Conservation (phyloP, 306 rosid species). For the Senna tora region DNA sequence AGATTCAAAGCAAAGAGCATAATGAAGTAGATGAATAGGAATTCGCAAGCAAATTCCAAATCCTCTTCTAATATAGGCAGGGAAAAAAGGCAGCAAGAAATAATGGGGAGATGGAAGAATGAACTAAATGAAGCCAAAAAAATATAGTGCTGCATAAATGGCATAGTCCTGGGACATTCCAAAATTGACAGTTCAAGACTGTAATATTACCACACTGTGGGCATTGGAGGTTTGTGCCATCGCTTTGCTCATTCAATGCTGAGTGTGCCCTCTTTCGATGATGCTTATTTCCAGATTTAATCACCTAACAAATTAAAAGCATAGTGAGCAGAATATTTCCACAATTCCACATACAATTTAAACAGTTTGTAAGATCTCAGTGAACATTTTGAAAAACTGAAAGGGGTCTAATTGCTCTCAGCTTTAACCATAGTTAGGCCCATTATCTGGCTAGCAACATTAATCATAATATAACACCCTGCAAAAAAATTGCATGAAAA, state of each 20-base stretch:
- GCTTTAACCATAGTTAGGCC: conserved; percentile 20
- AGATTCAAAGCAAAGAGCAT: conserved; percentile 13
- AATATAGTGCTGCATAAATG: conserved; percentile 7
- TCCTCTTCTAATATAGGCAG: conserved; percentile 23
- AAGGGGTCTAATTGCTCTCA: background rate
- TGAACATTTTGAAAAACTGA: no score
- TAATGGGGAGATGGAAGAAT: background rate
- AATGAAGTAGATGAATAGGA: background rate
- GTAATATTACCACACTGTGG: conserved; percentile 81
- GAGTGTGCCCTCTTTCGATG: conserved; percentile 58
- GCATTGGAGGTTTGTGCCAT: conserved; percentile 56
- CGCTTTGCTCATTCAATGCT: conserved; percentile 47
- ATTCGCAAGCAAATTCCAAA: background rate
- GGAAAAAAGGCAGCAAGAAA: conserved; percentile 2
- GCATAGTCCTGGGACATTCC: conserved; percentile 5
- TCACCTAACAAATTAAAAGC: conserved; percentile 50
- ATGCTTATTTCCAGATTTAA: conserved; percentile 52
- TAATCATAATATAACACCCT: conserved; percentile 3
- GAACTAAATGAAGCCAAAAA: background rate
- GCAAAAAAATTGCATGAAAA: conserved; percentile 25
- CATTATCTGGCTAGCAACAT: background rate
- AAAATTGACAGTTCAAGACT: conserved; percentile 20
- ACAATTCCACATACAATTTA: background rate
- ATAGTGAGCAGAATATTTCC: conserved; percentile 14
- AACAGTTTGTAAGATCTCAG: no score